Evolutionary conservation across 495 filamentous ascomycete species (phyloP).

Genomic region (Daldinia decipiens): DNA sequence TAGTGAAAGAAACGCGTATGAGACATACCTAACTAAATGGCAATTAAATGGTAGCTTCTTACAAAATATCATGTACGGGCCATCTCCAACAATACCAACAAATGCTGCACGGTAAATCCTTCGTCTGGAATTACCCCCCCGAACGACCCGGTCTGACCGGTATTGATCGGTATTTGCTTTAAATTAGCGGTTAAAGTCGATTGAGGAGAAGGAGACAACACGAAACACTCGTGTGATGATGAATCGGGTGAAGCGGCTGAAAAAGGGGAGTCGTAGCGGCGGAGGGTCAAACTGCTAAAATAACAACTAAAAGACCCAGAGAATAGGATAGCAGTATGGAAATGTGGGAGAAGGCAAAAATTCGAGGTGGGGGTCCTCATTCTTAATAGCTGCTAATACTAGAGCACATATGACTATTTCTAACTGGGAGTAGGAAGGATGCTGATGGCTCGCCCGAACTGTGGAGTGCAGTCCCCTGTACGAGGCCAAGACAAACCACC

Average conservation of each 20-base stretch:
- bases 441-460: constrained; percentile 35
- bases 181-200: constrained; percentile 37
- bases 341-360: constrained; percentile 16
- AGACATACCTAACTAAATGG: constrained; percentile 25
- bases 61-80: constrained; percentile 4
- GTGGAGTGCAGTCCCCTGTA: constrained; percentile 39
- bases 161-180: constrained; percentile 6
- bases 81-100: constrained; percentile 8
- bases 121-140: constrained; percentile 6
- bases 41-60: not conserved
- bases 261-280: constrained; percentile 32
- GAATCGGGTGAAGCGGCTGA: constrained; percentile 43
- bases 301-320: constrained; percentile 29
- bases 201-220: constrained; percentile 21
- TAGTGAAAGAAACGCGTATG: constrained; percentile 23
- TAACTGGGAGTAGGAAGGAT: constrained; percentile 21
- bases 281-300: constrained; percentile 36
- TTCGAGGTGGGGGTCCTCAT: constrained; percentile 30
- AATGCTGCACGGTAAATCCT: constrained; percentile 18
- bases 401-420: constrained; percentile 6
- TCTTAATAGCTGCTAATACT: constrained; percentile 15
- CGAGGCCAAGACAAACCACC: constrained; percentile 37
- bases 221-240: constrained; percentile 12
- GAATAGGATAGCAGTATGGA: constrained; percentile 15
- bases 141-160: constrained; percentile 30